Base-by-base conservation (phyloP, 148 eudicot species). In the Cornus suecica region DNA sequence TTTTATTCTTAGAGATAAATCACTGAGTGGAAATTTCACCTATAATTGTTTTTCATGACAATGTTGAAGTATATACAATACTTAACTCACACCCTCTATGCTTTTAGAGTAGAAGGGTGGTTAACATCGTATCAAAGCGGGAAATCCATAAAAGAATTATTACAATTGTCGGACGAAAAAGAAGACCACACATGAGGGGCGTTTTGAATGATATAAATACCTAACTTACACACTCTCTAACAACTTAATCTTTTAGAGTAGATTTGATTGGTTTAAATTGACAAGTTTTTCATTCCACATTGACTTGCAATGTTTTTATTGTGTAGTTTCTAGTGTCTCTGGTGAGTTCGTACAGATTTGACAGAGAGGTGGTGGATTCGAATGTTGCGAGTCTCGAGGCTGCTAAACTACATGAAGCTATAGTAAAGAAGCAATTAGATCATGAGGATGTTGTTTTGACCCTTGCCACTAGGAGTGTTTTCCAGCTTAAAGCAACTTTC, bases 311-410 rank as follows among this genome's bases (percentile, higher is more conserved):
- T 58, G 20, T 45, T 23, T 26, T 15, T 64, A 42, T 72, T 70
- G 30, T 66, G 79, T 86, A 91, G 98, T 73, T 91, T 75, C 87
- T 93, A 34, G 84, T 91, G 54, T 84, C 88, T 26, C 77, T 93
- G 32, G 98, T 88, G 74, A 90, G 94, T 74, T 89, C 98, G 74
- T 93, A 87, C 74, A 87, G 94, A 82, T 82, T 82, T 70, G 92
- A 91, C 65, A 78, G 79, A 76, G 90, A 88, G 77, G 69, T 83
- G 22, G 90, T 91, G 48, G 94, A 91, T 81, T 52, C 73, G 48
- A 60, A 76, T 54, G 65, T 83, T 0, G 98, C 98, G 13, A 77
- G 84, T 65, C 28, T 71, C 27, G 98, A 93, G 84, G 97, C 97
- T 23, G 75, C 65, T 13, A 87, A 76, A 69, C 82, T 93, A 30